A percentile compares a stretch with the other conserved stretches of the same genome.
These are phyloP conservation scores for Linnemannia hyalina DNA, from an alignment of 192 early-diverging fungal species.

Conservation along the genomic window DNA sequence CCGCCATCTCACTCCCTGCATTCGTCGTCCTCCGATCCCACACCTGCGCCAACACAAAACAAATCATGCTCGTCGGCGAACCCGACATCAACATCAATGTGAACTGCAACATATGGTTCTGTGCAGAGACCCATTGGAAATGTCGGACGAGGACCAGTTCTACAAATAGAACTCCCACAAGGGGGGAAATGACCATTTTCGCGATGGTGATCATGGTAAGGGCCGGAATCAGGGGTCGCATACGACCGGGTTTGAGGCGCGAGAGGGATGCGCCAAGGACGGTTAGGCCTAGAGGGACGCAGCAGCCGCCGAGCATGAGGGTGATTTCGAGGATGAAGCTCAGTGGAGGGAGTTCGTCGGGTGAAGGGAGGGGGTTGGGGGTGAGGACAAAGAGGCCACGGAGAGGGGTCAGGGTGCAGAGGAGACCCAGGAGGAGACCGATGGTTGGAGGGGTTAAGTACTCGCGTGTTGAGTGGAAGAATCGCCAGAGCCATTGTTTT, in stretches of 20 bases:
- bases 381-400: slow-evolving; percentile 26
- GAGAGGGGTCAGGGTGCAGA: slow-evolving; percentile 20
- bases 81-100: slow-evolving; percentile 43
- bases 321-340: slow-evolving; percentile 48
- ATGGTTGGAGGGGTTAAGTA: slow-evolving; percentile 49
- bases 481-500: slow-evolving; percentile 16
- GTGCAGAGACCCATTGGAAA: slow-evolving; percentile 22
- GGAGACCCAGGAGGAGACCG: slow-evolving; percentile 35
- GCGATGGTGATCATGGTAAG: slow-evolving; percentile 40
- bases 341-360: slow-evolving; percentile 34
- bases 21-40: slow-evolving; percentile 49
- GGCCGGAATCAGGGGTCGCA: slow-evolving; percentile 39
- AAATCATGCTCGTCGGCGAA: slow-evolving; percentile 39
- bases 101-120: slow-evolving; percentile 50
- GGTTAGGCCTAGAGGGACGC: slow-evolving; percentile 42
- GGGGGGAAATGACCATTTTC: slow-evolving; percentile 34
- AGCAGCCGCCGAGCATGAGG: slow-evolving; percentile 42
- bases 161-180: slow-evolving; percentile 16
- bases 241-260: slow-evolving; percentile 42
- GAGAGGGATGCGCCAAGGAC: slow-evolving; percentile 48
- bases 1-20: slow-evolving; percentile 45
- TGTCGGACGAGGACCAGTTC: slow-evolving; percentile 30
- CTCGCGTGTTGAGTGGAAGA: slow-evolving; percentile 38
- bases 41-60: slow-evolving; percentile 49
- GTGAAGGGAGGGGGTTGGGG: slow-evolving; percentile 20